Evolutionary conservation across 345 rosid species (phyloP), one percentile per base, ranked within the genome.

Genomic region (Trapa incisa): DNA sequence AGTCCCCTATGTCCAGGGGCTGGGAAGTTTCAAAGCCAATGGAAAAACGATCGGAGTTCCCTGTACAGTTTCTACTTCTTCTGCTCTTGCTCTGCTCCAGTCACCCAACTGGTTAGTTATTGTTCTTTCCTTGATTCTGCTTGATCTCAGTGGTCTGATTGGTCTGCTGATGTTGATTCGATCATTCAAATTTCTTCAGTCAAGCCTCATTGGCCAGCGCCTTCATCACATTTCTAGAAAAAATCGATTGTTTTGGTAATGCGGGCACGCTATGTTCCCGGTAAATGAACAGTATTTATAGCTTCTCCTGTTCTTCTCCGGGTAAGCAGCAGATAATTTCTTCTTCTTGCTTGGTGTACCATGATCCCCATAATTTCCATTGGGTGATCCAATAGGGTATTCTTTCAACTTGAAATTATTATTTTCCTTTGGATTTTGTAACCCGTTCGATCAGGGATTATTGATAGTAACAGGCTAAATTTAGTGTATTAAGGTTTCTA

Each of bases 21-120:
- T 32, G n/a, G 64, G 67, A 7, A 71, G 67, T 65, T 66, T n/a
- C 54, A 42, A 52, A 72, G 22, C 65, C 76, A 71, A 86, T 84
- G 92, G 76, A 22, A 22, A 22, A 72, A 75, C 79, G 78, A 61
- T 17, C 64, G 38, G 65, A 9, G 60, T 47, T 45, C 2, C 48
- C 48, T 45, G 48, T 45, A 2, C 48, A 45, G 48, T 45, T 74
- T 65, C 76, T 80, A 67, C 66, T 74, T 69, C 66, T 77, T 63
- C 67, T 76, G 65, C 67, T 78, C 65, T 76, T 78, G 73, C 35
- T 83, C 75, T 77, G 77, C 75, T 79, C 72, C 75, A 68, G 47
- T 80, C 16, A 54, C 37, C 73, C 75, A 39, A 70, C 73, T 60
- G 96, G 96, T 92, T 83, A 72, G 79, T 83, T 70, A 66, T 75